phyloP scores from a whole-genome alignment of 2,329 filamentous ascomycete genomes.

The Fusarium mexicanum region DNA sequence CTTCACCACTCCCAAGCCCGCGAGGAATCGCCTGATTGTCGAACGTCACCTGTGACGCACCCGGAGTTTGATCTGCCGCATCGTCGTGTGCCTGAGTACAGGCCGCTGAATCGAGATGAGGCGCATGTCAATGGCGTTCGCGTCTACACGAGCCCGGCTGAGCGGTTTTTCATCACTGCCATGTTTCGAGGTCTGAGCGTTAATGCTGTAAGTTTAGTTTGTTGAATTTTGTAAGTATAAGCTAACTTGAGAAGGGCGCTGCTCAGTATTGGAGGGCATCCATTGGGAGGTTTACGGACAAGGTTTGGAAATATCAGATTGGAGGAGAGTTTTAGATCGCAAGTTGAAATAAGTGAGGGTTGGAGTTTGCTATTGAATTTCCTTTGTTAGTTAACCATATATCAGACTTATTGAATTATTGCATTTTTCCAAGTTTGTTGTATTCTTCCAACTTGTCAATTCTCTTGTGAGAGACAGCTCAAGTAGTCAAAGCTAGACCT shows the following conservation, averaged over 20 bases:
- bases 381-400: neutral
- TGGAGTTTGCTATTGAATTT: neutral
- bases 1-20: conserved; percentile 17
- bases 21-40: neutral
- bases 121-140: conserved; percentile 10
- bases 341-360: accelerated
- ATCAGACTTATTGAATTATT: accelerated
- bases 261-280: conserved; percentile 27
- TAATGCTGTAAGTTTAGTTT: conserved; percentile 27
- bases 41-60: neutral
- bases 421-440: accelerated
- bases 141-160: conserved; percentile 7
- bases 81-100: conserved; percentile 22
- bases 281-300: conserved; percentile 21
- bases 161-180: conserved; percentile 11
- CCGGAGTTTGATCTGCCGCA: conserved; percentile 14
- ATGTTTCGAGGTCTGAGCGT: conserved; percentile 21
- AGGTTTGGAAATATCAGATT: conserved; percentile 21
- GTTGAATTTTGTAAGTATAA: accelerated
- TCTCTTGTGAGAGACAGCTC: accelerated
- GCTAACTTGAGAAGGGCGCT: neutral
- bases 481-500: neutral
- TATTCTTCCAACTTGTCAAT: accelerated
- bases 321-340: conserved; percentile 19
- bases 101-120: neutral